These are phyloP conservation scores for Calonectria montana DNA, from an alignment of 2,329 filamentous ascomycete genomes.

Conservation along the genomic window DNA sequence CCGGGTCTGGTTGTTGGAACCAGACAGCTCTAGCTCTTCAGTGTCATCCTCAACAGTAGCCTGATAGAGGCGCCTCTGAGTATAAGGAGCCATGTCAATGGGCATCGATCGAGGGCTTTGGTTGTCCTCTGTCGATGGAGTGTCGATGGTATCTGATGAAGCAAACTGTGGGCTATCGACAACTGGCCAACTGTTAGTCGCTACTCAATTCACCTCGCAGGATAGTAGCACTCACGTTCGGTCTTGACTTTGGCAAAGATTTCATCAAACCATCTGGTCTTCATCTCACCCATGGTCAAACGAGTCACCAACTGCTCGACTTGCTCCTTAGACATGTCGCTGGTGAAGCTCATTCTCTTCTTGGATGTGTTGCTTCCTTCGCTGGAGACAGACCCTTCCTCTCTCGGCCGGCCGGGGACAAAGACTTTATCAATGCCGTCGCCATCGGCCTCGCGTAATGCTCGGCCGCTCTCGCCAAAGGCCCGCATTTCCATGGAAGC, in stretches of 20 bases:
- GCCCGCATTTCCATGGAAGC: constrained; percentile 19
- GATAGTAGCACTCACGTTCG: constrained; percentile 33
- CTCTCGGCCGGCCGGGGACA: background rate
- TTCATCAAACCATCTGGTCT: constrained; percentile 40
- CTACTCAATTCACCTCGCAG: too few relatives aligned
- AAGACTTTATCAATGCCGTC: constrained; percentile 33
- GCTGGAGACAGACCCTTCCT: constrained; percentile 29
- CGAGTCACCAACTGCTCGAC: constrained; percentile 39
- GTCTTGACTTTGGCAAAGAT: constrained; percentile 43
- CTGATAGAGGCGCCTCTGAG: constrained; percentile 21
- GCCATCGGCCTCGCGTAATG: constrained; percentile 20
- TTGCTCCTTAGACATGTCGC: constrained; percentile 41
- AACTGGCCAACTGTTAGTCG: constrained; percentile 19
- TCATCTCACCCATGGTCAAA: constrained; percentile 42
- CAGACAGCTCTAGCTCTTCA: constrained; percentile 17
- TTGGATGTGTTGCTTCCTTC: constrained; percentile 14
- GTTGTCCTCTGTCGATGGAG: constrained; percentile 35
- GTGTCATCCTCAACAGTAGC: constrained; percentile 36
- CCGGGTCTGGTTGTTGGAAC: background rate
- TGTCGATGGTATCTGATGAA: constrained; percentile 20
- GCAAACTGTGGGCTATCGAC: constrained; percentile 25
- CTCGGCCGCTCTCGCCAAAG: background rate
- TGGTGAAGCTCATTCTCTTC: constrained; percentile 31
- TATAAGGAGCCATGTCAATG: constrained; percentile 6
- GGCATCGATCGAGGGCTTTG: constrained; percentile 33